Evolutionary conservation across 2,329 filamentous ascomycete genomes (phyloP), one percentile per base, ranked within the genome.

Genomic region (Alternaria sp.): DNA sequence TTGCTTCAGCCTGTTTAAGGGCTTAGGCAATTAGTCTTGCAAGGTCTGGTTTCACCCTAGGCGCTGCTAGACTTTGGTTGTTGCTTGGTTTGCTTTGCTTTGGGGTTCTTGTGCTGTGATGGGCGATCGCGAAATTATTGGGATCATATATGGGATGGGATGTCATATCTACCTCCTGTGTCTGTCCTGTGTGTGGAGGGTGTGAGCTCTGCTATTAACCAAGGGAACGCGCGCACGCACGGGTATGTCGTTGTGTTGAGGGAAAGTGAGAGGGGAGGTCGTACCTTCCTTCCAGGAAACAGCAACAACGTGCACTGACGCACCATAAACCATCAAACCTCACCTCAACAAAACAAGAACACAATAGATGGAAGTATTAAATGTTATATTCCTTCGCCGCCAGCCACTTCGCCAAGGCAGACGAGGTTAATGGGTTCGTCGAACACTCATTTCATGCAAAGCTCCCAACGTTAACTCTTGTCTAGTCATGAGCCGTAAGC

Each of bases 401-500:
- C 50, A 60, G 57, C 56, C 60, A 26, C 44, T 43, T 45, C 56
- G 61, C 59, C 61, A 58, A 46, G 62, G 66, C 61, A 53, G 64
- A 61, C 68, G 56, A 65, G 54, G 59, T 63, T 63, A 66, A 69
- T 58, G 66, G 59, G 54, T 64, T 63, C 60, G 66, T 63, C 63
- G 56, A 65, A 65, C 65, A 59, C 58, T 63, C 55, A 69, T 61
- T 64, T 56, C 65, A 66, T 69, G 61, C 64, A 67, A 57, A 63
- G 56, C 63, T 58, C 57, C 61, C 65, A 60, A 70, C 67, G 58
- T 65, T 61, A 59, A 71, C 66, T 71, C 67, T 76, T 76, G 71
- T 76, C 74, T 76, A 76, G 73, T 72, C 73, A 66, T 73, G 64
- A 70, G 63, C 67, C 68, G 64, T 71, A 71, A 73, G 62, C 67